Evolutionary conservation across 345 rosid genomes (phyloP).

Genomic region (Boechera divaricarpa): DNA sequence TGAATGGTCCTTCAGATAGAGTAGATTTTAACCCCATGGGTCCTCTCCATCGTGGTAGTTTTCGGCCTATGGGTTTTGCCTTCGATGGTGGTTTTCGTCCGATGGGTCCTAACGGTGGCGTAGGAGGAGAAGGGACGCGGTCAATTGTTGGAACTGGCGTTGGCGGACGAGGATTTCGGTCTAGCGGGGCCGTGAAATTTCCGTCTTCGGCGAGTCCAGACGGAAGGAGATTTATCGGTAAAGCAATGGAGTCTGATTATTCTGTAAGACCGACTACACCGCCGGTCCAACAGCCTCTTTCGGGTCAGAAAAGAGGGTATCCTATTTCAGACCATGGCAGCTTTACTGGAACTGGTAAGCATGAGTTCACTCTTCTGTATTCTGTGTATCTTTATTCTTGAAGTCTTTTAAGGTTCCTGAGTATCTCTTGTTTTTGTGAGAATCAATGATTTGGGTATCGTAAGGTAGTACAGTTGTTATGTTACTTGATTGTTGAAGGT

Average conservation of each 20-base stretch:
- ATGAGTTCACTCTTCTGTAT: conserved; percentile 15
- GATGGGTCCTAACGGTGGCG: conserved; percentile 22
- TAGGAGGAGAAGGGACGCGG: conserved; percentile 11
- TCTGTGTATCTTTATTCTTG: not conserved
- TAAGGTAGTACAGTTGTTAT: not conserved
- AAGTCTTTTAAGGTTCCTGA: conserved; percentile 36
- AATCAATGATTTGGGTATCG: not conserved
- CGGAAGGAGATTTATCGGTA: conserved; percentile 35
- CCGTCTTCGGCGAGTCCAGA: conserved; percentile 43
- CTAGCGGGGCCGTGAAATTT: conserved; percentile 44
- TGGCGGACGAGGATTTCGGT: conserved; percentile 47
- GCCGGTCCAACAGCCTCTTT: conserved; percentile 41
- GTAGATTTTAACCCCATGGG: conserved; percentile 50
- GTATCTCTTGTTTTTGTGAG: conserved; percentile 7
- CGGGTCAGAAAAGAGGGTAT: conserved; percentile 73
- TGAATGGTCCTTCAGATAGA: conserved; percentile 44
- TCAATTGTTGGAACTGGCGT: conserved; percentile 30
- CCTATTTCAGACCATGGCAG: conserved; percentile 54
- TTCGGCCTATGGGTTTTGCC: conserved; percentile 29
- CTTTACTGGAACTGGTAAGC: conserved; percentile 53
- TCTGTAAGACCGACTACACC: conserved; percentile 40
- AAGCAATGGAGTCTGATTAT: conserved; percentile 43
- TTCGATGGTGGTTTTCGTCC: conserved; percentile 47
- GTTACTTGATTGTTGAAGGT: not conserved
- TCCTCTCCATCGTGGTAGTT: conserved; percentile 45